These are phyloP conservation scores for Centaurea solstitialis DNA, from an alignment of 129 eudicot genomes.

Conservation along the genomic window DNA sequence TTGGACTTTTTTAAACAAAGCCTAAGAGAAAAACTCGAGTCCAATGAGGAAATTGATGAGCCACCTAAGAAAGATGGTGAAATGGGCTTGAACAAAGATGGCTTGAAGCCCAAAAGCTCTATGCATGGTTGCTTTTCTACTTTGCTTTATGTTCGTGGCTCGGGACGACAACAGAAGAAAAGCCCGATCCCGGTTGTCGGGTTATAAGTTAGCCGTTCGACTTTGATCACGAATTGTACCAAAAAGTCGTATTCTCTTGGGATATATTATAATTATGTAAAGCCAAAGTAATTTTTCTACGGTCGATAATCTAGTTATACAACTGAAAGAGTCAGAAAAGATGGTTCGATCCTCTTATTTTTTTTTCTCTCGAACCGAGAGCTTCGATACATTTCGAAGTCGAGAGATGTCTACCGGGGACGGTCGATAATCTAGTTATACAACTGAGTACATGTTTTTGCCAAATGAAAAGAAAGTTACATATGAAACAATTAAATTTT, in stretches of 20 bases:
- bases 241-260: background rate
- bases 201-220: background rate
- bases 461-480: background rate
- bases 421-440: background rate
- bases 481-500: background rate
- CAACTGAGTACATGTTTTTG: background rate
- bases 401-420: no score
- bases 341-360: no score
- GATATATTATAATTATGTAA: background rate
- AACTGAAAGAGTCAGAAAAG: no score
- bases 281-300: slow-evolving; percentile 2
- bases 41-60: background rate
- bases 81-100: slow-evolving; percentile 18
- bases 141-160: slow-evolving; percentile 41
- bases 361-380: no score
- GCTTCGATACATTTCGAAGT: no score
- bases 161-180: slow-evolving; percentile 47
- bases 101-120: background rate
- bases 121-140: slow-evolving; percentile 40
- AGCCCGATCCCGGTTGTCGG: slow-evolving; percentile 3
- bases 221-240: background rate
- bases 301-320: background rate
- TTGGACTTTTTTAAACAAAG: slow-evolving; percentile 62
- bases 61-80: slow-evolving; percentile 14
- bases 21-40: slow-evolving; percentile 20